A percentile compares a stretch with the other conserved stretches of the same genome.
phyloP scores from a whole-genome alignment of 2,329 filamentous ascomycete genomes.

The Monosporascus sp. region DNA sequence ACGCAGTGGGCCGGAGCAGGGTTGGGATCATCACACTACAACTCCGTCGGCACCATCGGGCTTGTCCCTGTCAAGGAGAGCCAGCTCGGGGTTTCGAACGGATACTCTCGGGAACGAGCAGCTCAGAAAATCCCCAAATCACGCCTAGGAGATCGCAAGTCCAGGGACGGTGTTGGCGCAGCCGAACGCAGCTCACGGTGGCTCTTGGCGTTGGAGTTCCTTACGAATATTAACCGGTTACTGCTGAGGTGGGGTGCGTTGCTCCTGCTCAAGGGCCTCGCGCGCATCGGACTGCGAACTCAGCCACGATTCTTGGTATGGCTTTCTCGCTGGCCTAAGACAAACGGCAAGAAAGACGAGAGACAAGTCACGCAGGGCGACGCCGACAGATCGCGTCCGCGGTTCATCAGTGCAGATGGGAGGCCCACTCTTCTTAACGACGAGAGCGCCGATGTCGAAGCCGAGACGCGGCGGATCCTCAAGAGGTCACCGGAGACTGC shows the following conservation, averaged over 20 bases:
- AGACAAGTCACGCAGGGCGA: slow-evolving; percentile 7
- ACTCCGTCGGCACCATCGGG: slow-evolving; percentile 49
- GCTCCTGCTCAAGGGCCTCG: slow-evolving; percentile 48
- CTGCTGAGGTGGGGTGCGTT: slow-evolving; percentile 54
- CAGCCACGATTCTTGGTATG: slow-evolving; percentile 60
- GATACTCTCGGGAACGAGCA: slow-evolving; percentile 67
- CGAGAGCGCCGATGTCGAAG: slow-evolving; percentile 73
- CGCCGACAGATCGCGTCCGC: slow-evolving; percentile 30
- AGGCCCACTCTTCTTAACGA: slow-evolving; percentile 51
- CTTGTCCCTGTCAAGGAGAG: slow-evolving; percentile 49
- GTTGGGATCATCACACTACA: slow-evolving; percentile 42
- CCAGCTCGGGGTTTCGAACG: slow-evolving; percentile 40
- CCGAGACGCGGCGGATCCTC: slow-evolving; percentile 64
- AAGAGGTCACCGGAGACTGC: slow-evolving; percentile 31
- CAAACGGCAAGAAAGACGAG: slow-evolving; percentile 19
- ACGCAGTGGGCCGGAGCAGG: slow-evolving; percentile 46
- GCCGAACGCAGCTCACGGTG: slow-evolving; percentile 74
- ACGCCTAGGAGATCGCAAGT: slow-evolving; percentile 38
- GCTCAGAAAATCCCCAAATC: slow-evolving; percentile 51
- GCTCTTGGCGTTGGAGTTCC: slow-evolving; percentile 70
- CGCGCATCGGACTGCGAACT: slow-evolving; percentile 53
- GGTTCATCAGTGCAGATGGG: slow-evolving; percentile 47
- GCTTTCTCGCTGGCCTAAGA: slow-evolving; percentile 40
- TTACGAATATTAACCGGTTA: slow-evolving; percentile 68
- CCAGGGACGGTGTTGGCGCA: slow-evolving; percentile 67